Base-by-base conservation (phyloP, 805 yeast species). In the Cyberlindnera misumaiensis region DNA sequence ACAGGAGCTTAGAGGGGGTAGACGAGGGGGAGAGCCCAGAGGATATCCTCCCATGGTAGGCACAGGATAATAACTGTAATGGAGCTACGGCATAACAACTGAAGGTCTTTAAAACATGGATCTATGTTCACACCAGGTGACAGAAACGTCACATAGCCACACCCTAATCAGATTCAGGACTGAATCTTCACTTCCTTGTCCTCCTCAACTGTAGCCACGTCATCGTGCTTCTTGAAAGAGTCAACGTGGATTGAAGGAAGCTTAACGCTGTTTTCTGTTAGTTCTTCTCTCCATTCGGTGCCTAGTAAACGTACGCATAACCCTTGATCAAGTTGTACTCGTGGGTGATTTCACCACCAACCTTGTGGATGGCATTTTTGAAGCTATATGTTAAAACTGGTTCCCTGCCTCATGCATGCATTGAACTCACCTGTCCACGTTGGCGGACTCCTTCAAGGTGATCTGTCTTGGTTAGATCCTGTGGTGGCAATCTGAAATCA, bases 261-360 rank as follows among this genome's bases (percentile, higher is more conserved):
- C 50, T 75, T 73, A 41, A 73, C 69, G 36, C 49, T 45, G 31
- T 13, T 5, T 4, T 16, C n/a, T 16, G 30, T 27, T 27, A 27
- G 17, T 24, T n/a, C 5, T 6, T 12, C 8, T 8, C 11, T 9
- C 13, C 12, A 18, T 16, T 22, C 18, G 14, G 4, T 22, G n/a
- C 15, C 16, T 12, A 28, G 13, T 6, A 11, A 5, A 45, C 49
- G 25, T 32, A 45, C 49, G 74, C 64, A 51, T 75, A 79, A 1
- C 86, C 88, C 62, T 80, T 81, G 63, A 81, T 78, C 55, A 81
- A 64, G 37, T 68, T 60, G 57, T 70, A 80, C 46, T 80, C 84
- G 45, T 72, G 75, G 35, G 72, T 70, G 54, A 81, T 69, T 38
- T 65, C 67, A 37, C 85, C 87, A 30, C 86, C 86, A 37, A 75